phyloP scores from a whole-genome alignment of 164 flowering plant species.

The Kalanchoe fedtschenkoi region DNA sequence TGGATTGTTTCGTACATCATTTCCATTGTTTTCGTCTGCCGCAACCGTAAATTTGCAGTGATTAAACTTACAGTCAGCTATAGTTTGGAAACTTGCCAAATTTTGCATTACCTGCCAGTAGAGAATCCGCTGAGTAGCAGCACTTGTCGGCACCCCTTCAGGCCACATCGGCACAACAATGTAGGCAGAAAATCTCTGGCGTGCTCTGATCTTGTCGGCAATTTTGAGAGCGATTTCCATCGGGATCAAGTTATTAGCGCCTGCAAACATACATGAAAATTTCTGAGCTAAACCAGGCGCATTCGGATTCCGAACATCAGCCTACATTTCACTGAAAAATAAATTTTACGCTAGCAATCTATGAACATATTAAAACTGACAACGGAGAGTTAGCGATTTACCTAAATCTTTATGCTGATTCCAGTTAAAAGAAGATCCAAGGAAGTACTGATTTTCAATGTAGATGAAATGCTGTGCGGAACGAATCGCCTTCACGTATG shows the following conservation, averaged over 20 bases:
- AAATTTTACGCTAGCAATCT: background rate
- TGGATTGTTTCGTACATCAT: slow-evolving; percentile 11
- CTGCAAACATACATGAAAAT: background rate
- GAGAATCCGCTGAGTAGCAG: slow-evolving; percentile 10
- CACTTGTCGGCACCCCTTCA: slow-evolving; percentile 12
- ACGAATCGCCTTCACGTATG: slow-evolving; percentile 55
- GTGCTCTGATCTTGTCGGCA: slow-evolving; percentile 8
- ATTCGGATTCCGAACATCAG: background rate
- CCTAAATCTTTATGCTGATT: slow-evolving; percentile 34
- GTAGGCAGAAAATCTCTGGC: slow-evolving; percentile 10
- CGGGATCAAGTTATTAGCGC: slow-evolving; percentile 11
- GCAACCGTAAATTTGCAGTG: background rate
- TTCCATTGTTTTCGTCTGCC: slow-evolving; percentile 8
- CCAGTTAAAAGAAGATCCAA: slow-evolving; percentile 65
- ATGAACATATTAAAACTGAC: background rate
- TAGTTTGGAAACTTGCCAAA: background rate
- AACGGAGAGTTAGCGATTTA: slow-evolving; percentile 4
- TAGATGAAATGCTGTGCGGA: slow-evolving; percentile 55
- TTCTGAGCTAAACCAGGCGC: background rate
- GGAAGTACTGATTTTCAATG: slow-evolving; percentile 59
- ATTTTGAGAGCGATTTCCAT: slow-evolving; percentile 16
- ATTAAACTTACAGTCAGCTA: background rate
- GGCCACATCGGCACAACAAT: slow-evolving; percentile 15
- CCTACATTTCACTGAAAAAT: too few relatives aligned
- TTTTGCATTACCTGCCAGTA: slow-evolving; percentile 11